Percentiles rank a stretch among this genome's conserved stretches.
phyloP scores from a whole-genome alignment of 805 yeast species.

The Ogataea haglerorum region DNA sequence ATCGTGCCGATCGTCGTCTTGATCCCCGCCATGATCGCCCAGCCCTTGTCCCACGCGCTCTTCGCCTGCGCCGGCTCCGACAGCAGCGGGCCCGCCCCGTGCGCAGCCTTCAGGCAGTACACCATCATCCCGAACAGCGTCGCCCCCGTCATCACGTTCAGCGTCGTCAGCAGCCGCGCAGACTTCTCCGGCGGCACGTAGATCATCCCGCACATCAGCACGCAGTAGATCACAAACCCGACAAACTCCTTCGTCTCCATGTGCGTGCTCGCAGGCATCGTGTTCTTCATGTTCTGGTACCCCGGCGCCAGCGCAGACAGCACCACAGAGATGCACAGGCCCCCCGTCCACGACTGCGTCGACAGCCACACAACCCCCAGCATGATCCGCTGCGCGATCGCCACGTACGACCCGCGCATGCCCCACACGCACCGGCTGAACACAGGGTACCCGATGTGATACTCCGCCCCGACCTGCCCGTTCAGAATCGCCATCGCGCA shows the following conservation, averaged over 20 bases:
- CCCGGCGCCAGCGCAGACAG: constrained; percentile 39
- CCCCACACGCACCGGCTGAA: constrained; percentile 44
- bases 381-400: constrained; percentile 41
- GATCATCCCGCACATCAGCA: constrained; percentile 29
- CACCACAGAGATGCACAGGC: constrained; percentile 38
- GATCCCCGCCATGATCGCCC: constrained; percentile 41
- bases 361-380: constrained; percentile 45
- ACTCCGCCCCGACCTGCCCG: constrained; percentile 47
- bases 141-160: constrained; percentile 24
- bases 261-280: constrained; percentile 16
- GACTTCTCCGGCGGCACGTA: constrained; percentile 31
- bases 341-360: constrained; percentile 47
- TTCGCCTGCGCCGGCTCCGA: constrained; percentile 15
- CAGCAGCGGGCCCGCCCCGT: constrained; percentile 30
- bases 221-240: constrained; percentile 43
- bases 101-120: constrained; percentile 28
- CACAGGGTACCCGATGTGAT: constrained; percentile 49
- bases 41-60: constrained; percentile 31
- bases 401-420: constrained; percentile 41
- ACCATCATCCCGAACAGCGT: constrained; percentile 25
- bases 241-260: constrained; percentile 43
- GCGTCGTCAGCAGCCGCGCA: constrained; percentile 22
- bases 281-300: constrained; percentile 25
- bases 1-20: constrained; percentile 38
- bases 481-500: constrained; percentile 43